These are phyloP conservation scores for Diutina rugosa DNA, from an alignment of 1,139 yeast species.

Conservation along the genomic window DNA sequence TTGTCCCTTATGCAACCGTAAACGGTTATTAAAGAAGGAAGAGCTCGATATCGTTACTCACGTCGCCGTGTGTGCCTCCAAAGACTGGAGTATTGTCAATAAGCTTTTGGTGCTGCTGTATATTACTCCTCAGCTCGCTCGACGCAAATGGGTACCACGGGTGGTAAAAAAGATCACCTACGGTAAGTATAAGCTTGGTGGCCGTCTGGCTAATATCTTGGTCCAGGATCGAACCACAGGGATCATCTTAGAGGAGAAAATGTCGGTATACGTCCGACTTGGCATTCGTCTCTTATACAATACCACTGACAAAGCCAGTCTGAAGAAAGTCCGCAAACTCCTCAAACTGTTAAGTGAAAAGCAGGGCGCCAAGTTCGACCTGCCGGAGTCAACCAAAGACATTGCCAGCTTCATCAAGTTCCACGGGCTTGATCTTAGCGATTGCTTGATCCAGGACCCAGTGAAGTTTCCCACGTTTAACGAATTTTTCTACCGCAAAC, in stretches of 20 bases:
- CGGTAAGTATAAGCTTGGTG: conserved; percentile 80
- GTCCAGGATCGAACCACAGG: conserved; percentile 92
- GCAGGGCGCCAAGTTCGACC: conserved; percentile 79
- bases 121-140: conserved; percentile 72
- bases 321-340: conserved; percentile 41
- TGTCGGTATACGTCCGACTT: conserved; percentile 76
- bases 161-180: conserved; percentile 73
- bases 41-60: conserved; percentile 71
- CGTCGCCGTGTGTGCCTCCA: conserved; percentile 75
- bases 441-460: conserved; percentile 42
- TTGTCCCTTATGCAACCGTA: conserved; percentile 70
- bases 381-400: conserved; percentile 48
- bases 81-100: conserved; percentile 62
- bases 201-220: conserved; percentile 77
- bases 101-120: conserved; percentile 55
- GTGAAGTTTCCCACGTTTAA: conserved; percentile 58
- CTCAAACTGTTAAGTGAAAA: conserved; percentile 56
- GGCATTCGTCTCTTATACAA: conserved; percentile 80
- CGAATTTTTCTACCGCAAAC: conserved; percentile 74
- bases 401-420: conserved; percentile 73
- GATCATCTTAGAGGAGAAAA: conserved; percentile 77
- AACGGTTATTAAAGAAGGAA: conserved; percentile 39
- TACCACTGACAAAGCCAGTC: conserved; percentile 47
- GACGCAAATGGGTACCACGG: conserved; percentile 81
- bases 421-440: conserved; percentile 61